A percentile compares a stretch with the other conserved stretches of the same genome.
phyloP scores from a whole-genome alignment of 73 alveolate species.

The Tetrahymena elliotti region DNA sequence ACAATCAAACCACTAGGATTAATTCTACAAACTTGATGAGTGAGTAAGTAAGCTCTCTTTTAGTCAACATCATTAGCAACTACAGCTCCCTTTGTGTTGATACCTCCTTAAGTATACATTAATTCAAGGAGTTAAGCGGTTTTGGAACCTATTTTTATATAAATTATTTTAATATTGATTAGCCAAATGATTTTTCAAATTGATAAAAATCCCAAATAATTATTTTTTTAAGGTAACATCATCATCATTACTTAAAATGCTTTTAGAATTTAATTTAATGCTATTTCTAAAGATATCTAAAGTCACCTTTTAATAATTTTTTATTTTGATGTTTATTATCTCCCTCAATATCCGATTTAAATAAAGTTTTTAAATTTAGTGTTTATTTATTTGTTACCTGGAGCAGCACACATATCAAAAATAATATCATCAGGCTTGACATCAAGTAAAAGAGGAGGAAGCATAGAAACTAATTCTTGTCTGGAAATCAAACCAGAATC shows the following conservation, averaged over 20 bases:
- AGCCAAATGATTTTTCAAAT: not conserved
- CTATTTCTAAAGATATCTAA: too few species aligned
- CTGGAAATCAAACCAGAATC: slow-evolving; percentile 90
- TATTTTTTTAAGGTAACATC: too few species aligned
- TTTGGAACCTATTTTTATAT: slow-evolving; percentile 48
- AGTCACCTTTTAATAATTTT: too few species aligned
- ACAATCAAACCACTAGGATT: slow-evolving; percentile 78
- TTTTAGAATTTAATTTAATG: too few species aligned
- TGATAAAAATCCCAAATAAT: too few species aligned
- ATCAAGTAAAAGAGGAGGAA: slow-evolving; percentile 94
- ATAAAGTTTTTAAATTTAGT: not conserved
- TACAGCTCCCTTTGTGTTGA: slow-evolving; percentile 63
- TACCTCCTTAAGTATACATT: slow-evolving; percentile 42
- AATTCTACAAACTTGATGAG: slow-evolving; percentile 85
- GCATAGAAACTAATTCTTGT: slow-evolving; percentile 94
- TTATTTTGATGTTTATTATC: not conserved
- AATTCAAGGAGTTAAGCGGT: slow-evolving; percentile 93
- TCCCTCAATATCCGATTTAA: not conserved
- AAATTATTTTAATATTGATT: not conserved
- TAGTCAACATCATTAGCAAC: slow-evolving; percentile 93
- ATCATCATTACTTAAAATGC: too few species aligned
- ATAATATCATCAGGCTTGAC: slow-evolving; percentile 50
- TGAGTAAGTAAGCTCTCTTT: slow-evolving; percentile 90
- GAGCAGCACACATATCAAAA: slow-evolving; percentile 99
- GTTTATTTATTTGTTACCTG: slow-evolving; percentile 88